These are phyloP conservation scores for Scleromitrula shiraiana DNA, from an alignment of 2,329 filamentous ascomycete genomes.

Conservation along the genomic window DNA sequence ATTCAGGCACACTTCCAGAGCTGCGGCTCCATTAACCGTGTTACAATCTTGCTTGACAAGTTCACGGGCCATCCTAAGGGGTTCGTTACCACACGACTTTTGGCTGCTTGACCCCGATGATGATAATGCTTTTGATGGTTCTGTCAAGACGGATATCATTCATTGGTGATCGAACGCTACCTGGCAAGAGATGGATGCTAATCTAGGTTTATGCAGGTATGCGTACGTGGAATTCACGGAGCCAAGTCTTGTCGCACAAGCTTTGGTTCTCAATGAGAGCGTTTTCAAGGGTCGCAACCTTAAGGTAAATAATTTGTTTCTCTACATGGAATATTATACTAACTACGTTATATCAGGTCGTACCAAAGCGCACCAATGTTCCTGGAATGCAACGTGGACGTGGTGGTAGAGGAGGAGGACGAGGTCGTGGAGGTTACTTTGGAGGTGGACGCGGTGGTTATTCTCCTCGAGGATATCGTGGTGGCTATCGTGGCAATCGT, in stretches of 20 bases:
- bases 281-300: slow-evolving; percentile 90
- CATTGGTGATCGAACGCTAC: slow-evolving; percentile 38
- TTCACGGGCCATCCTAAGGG: slow-evolving; percentile 99
- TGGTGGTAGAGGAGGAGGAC: slow-evolving; percentile 39
- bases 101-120: slow-evolving; percentile 14
- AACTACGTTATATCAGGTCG: slow-evolving; percentile 44
- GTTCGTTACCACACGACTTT: slow-evolving; percentile 46
- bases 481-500: slow-evolving; percentile 46
- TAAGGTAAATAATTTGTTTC: slow-evolving; percentile 55
- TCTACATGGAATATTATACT: not conserved
- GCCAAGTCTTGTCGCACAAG: slow-evolving; percentile 84
- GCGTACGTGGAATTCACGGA: slow-evolving; percentile 98
- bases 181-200: slow-evolving; percentile 50
- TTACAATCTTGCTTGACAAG: slow-evolving; percentile 96
- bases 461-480: slow-evolving; percentile 48
- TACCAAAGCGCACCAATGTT: slow-evolving; percentile 92
- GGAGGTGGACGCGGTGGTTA: slow-evolving; percentile 29
- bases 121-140: slow-evolving; percentile 3
- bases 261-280: slow-evolving; percentile 92
- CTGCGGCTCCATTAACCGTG: slow-evolving; percentile 94
- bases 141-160: slow-evolving; percentile 22
- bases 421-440: slow-evolving; percentile 39
- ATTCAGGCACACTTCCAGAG: slow-evolving; percentile 98
- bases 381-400: slow-evolving; percentile 86
- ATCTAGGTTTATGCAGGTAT: slow-evolving; percentile 54